Evolutionary conservation across 495 filamentous ascomycete genomes (phyloP), one percentile per base, ranked within the genome.

Genomic region (Chaetomium tenue): DNA sequence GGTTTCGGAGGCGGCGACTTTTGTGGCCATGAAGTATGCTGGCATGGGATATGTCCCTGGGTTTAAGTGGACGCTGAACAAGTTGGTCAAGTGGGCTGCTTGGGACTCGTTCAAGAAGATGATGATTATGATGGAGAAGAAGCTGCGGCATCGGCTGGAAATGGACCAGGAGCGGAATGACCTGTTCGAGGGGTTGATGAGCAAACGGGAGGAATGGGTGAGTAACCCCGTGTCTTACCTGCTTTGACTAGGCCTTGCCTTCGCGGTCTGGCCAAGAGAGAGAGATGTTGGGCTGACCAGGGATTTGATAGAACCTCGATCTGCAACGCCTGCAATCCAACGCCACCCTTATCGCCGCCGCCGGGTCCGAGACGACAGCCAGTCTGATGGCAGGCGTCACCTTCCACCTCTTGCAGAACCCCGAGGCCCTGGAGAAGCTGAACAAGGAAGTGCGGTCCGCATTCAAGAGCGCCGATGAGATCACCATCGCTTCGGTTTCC

Each of bases 331-430:
- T 83, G 1, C 68, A 72, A n/a, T 58, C 71, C 18, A 84, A 82
- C 63, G 78, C 74, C 13, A 68, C 68, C 40, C 62, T 77, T 28
- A 66, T 79, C 4, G 74, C 84, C 30, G 79, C 83, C 16, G 84
- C 75, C 25, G 84, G 85, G 11, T 83, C 81, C 0, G 86, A 89
- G 64, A 87, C 87, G 2, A 86, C 86, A 2, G 85, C 86, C 1
- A 85, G 85, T 0, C 58, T 82, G 5, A 70, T 90, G 37, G 75
- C 77, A 1, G 82, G 78, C 3, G 74, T 78, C 1, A 80, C 81
- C 0, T 89, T 79, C 60, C 76, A 82, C 37, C 74, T 89, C 1
- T 67, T 83, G 0, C 79, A 67, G 9, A 75, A 83, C 63, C 82
- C 77, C 0, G 68, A 73, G 0, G 70, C 72, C 0, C 69, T 84